Conservation (phyloP, 2,329 filamentous ascomycete species). For the Beauveria scarabaeidicola region DNA sequence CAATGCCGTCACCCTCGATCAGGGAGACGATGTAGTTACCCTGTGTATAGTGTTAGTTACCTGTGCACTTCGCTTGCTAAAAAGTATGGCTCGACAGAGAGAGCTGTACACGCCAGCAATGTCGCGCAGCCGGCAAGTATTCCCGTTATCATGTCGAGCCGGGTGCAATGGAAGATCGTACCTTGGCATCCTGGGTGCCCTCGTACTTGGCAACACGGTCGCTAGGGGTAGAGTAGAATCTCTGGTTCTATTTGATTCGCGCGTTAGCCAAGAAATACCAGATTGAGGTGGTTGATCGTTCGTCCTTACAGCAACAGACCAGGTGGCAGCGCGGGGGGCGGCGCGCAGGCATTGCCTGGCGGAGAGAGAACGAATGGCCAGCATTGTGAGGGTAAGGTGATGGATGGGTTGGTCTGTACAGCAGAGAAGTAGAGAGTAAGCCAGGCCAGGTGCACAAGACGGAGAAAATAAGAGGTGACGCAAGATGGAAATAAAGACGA, state of each 20-base stretch:
- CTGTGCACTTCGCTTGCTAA: conserved; percentile 9
- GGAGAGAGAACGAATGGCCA: conserved; percentile 71
- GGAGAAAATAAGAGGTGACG: conserved; percentile 17
- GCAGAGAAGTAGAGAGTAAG: conserved; percentile 16
- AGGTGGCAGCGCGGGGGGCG: conserved; percentile 45
- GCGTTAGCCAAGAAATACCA: neutral
- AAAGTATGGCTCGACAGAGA: neutral
- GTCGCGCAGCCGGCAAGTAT: neutral
- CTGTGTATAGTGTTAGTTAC: conserved; percentile 35
- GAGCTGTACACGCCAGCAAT: neutral
- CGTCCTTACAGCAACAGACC: conserved; percentile 27
- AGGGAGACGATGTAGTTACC: conserved; percentile 93
- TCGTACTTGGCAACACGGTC: conserved; percentile 87
- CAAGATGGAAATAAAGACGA: conserved; percentile 11
- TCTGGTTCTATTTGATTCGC: conserved; percentile 34
- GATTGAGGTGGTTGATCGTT: conserved; percentile 7
- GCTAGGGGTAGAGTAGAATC: conserved; percentile 56
- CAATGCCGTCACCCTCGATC: conserved; percentile 98
- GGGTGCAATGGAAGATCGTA: conserved; percentile 42
- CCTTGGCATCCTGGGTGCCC: conserved; percentile 79
- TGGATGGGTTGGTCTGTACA: neutral
- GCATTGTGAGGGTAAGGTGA: conserved; percentile 51
- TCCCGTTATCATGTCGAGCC: neutral
- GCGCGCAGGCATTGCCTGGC: conserved; percentile 71
- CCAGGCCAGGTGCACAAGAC: conserved; percentile 14